Conservation (phyloP, 169 alveolate genomes). For the Cryptosporidium viatorum region DNA sequence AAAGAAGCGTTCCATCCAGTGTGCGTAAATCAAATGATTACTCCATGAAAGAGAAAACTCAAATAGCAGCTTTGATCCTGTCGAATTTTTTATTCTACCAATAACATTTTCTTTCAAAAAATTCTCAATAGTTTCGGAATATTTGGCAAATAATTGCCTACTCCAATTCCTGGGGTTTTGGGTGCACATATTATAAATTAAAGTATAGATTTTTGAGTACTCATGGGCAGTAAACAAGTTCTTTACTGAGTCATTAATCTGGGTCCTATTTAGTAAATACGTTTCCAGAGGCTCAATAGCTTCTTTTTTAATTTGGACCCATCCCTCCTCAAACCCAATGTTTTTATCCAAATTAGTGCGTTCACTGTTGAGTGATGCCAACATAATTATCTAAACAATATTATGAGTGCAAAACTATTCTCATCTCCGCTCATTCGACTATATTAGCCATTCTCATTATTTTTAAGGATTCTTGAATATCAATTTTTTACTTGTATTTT, state of each 20-base stretch:
- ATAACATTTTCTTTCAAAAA: conserved; percentile 39
- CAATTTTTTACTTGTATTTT: conserved; percentile 1
- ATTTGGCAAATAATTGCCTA: conserved; percentile 32
- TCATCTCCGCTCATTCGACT: background rate
- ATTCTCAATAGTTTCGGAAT: conserved; percentile 65
- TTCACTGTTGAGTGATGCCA: background rate
- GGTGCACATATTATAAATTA: conserved; percentile 81
- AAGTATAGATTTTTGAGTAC: conserved; percentile 78
- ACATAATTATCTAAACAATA: background rate
- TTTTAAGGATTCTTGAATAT: background rate
- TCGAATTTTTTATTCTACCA: background rate
- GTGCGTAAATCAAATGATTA: conserved; percentile 81
- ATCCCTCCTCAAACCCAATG: conserved; percentile 72
- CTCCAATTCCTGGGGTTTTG: conserved; percentile 73
- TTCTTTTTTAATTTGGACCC: conserved; percentile 58
- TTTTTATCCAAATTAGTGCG: background rate
- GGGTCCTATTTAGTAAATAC: conserved; percentile 42
- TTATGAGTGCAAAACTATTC: background rate
- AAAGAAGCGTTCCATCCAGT: conserved; percentile 86
- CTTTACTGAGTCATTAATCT: conserved; percentile 40
- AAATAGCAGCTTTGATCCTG: conserved; percentile 58
- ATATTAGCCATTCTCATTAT: background rate
- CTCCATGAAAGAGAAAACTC: conserved; percentile 82
- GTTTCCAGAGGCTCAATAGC: conserved; percentile 73
- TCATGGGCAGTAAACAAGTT: conserved; percentile 78